Conservation (phyloP, 176 grass and related monocot species). For the Bolboschoenus planiculmis region DNA sequence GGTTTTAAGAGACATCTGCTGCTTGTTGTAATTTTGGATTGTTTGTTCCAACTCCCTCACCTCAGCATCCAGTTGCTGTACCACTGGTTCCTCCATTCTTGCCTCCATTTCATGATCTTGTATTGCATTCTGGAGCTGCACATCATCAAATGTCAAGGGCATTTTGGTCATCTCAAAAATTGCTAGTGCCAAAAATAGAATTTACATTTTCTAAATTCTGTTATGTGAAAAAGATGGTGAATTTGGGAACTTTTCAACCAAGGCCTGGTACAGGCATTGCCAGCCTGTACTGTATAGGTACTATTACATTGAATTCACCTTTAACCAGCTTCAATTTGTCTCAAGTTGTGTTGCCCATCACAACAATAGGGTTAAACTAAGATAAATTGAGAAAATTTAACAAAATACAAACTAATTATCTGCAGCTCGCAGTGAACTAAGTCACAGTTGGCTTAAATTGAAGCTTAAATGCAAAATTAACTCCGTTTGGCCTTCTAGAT, state of each 20-base stretch:
- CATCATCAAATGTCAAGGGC: background rate
- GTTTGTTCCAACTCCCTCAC: constrained; percentile 45
- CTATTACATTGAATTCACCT: too few relatives aligned
- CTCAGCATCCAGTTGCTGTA: constrained; percentile 40
- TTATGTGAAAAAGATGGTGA: background rate
- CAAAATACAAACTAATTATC: background rate
- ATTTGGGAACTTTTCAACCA: background rate
- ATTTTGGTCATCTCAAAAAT: background rate
- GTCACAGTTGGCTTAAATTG: background rate
- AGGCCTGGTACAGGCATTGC: background rate
- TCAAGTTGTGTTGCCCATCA: too few relatives aligned
- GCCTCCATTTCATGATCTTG: constrained; percentile 35
- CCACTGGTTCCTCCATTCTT: constrained; percentile 45
- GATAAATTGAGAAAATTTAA: background rate
- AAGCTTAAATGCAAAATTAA: background rate
- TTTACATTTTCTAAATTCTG: background rate
- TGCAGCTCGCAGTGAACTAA: background rate
- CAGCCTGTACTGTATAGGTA: background rate
- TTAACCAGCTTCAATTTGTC: too few relatives aligned
- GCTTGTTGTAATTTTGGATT: constrained; percentile 56
- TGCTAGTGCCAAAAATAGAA: background rate
- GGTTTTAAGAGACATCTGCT: constrained; percentile 41
- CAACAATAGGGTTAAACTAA: too few relatives aligned
- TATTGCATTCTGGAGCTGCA: constrained; percentile 50
- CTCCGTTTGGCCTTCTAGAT: background rate